Evolutionary conservation across 1,139 yeast genomes (phyloP).

Genomic region (Yamadazyma conglobata): DNA sequence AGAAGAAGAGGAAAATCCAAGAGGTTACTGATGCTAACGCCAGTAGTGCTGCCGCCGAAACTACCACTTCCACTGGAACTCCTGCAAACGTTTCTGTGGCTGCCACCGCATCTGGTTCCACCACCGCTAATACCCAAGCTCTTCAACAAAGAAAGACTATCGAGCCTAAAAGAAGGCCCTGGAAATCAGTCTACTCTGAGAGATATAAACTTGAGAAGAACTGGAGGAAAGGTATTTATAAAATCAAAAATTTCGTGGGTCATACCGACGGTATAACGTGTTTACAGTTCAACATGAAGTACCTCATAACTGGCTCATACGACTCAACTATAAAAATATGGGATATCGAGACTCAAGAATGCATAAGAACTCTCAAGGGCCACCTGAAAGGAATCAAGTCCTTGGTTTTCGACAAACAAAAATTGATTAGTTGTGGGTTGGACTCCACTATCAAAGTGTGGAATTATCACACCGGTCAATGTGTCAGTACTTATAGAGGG

Average conservation of each 20-base stretch:
- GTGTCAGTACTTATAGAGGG: slow-evolving; percentile 89
- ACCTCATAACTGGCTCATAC: slow-evolving; percentile 86
- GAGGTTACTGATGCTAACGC: slow-evolving; percentile 12
- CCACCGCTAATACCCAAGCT: neutral
- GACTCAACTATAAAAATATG: slow-evolving; percentile 87
- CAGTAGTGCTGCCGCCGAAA: neutral
- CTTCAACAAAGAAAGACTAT: neutral
- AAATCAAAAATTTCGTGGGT: slow-evolving; percentile 66
- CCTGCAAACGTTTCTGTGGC: neutral
- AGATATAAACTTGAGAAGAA: slow-evolving; percentile 86
- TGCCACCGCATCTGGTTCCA: neutral
- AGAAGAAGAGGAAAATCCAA: slow-evolving; percentile 25
- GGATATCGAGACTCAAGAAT: slow-evolving; percentile 78
- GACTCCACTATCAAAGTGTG: slow-evolving; percentile 92
- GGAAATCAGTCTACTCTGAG: slow-evolving; percentile 94
- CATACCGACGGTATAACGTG: slow-evolving; percentile 86
- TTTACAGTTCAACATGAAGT: slow-evolving; percentile 72
- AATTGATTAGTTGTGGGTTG: slow-evolving; percentile 86
- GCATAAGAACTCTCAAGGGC: slow-evolving; percentile 74
- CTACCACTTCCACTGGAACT: neutral
- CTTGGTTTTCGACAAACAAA: slow-evolving; percentile 79
- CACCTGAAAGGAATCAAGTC: slow-evolving; percentile 85
- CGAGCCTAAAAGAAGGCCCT: slow-evolving; percentile 55
- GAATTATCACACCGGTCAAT: slow-evolving; percentile 93
- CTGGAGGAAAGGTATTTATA: slow-evolving; percentile 84